phyloP scores from a whole-genome alignment of 331 rosid genomes.

The Stylosanthes scabra region DNA sequence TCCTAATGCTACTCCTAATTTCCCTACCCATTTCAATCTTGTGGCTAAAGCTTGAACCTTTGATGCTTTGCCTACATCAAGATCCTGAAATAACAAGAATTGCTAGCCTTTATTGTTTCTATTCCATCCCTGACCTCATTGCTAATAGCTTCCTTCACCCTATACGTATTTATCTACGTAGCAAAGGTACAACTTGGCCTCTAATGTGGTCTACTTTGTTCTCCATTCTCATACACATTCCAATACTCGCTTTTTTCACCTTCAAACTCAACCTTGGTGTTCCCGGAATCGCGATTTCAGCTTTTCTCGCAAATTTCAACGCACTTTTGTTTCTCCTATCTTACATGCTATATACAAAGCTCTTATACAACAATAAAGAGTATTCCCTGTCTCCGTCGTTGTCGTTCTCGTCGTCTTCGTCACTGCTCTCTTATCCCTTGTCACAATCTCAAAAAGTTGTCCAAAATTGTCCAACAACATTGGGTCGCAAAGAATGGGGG shows the following conservation, averaged over 20 bases:
- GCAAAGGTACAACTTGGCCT: slow-evolving; percentile 80
- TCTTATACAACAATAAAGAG: slow-evolving; percentile 17
- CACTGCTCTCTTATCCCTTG: slow-evolving; percentile 28
- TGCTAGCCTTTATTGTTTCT: slow-evolving; percentile 71
- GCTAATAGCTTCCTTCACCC: slow-evolving; percentile 79
- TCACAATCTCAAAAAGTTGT: slow-evolving; percentile 8
- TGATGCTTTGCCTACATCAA: slow-evolving; percentile 69
- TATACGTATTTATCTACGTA: slow-evolving; percentile 69
- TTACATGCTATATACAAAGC: slow-evolving; percentile 49
- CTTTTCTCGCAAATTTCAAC: slow-evolving; percentile 65
- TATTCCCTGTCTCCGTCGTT: not conserved
- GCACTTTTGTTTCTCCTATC: slow-evolving; percentile 65
- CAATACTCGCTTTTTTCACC: slow-evolving; percentile 61
- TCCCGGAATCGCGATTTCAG: slow-evolving; percentile 72
- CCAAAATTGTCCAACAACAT: too few relatives aligned
- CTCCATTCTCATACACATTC: slow-evolving; percentile 65
- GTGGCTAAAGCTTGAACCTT: slow-evolving; percentile 75
- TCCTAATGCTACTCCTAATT: slow-evolving; percentile 57
- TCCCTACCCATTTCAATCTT: slow-evolving; percentile 66
- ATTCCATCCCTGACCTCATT: slow-evolving; percentile 79
- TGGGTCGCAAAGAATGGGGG: slow-evolving; percentile 59
- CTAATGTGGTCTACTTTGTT: slow-evolving; percentile 68
- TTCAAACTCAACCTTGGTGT: slow-evolving; percentile 75
- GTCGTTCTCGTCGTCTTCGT: slow-evolving; percentile 2
- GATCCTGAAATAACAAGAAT: slow-evolving; percentile 61